phyloP scores from a whole-genome alignment of 331 rosid genomes.

The Stylosanthes scabra region DNA sequence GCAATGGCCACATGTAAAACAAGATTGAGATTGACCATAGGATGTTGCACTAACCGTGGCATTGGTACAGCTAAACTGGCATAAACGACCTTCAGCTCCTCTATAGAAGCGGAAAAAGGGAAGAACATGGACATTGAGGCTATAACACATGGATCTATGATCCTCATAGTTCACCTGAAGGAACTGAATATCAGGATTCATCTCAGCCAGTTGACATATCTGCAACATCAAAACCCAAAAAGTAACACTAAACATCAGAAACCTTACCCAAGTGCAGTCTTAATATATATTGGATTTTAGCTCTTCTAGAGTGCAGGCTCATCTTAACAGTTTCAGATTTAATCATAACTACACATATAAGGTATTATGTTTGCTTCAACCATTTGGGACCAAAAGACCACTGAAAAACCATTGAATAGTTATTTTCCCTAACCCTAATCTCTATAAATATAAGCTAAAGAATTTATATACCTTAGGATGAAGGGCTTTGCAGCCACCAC shows the following conservation, averaged over 20 bases:
- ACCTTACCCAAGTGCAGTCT: no score
- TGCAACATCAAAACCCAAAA: slow-evolving; percentile 34
- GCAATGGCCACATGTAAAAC: slow-evolving; percentile 9
- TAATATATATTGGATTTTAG: not conserved
- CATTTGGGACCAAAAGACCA: no score
- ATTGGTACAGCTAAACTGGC: slow-evolving; percentile 97
- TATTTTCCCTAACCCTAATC: no score
- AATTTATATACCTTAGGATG: slow-evolving; percentile 75
- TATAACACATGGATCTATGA: slow-evolving; percentile 84
- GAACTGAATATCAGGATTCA: slow-evolving; percentile 81
- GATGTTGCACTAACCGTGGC: slow-evolving; percentile 72
- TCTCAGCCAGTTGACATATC: slow-evolving; percentile 88
- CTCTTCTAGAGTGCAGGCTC: no score
- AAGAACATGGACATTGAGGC: slow-evolving; percentile 89
- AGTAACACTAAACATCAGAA: slow-evolving; percentile 33
- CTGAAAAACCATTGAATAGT: no score
- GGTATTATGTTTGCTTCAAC: no score
- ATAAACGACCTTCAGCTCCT: slow-evolving; percentile 89
- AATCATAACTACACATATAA: no score
- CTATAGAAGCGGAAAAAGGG: slow-evolving; percentile 95
- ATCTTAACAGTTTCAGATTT: no score
- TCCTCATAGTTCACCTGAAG: slow-evolving; percentile 87
- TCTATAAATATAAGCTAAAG: not conserved
- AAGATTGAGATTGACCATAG: not conserved
- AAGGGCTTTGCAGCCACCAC: slow-evolving; percentile 97